A percentile compares a stretch with the other conserved stretches of the same genome.
Conservation (phyloP, 139 green algal genomes). For the Deuterostichococcus epilithicus region DNA sequence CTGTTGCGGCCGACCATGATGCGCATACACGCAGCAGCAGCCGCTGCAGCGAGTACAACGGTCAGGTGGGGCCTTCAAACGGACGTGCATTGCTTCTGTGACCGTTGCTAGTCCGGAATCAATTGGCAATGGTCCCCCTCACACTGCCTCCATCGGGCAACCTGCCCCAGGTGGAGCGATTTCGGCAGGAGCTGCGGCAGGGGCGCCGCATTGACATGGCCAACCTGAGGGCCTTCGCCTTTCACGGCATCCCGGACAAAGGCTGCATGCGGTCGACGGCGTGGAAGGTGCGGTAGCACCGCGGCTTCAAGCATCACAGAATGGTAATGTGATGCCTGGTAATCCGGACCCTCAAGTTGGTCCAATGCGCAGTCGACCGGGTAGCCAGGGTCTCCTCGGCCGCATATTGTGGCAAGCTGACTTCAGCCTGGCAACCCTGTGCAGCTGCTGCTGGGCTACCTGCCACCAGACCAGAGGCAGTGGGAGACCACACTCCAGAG, state of each 20-base stretch:
- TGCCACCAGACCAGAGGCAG: slow-evolving; percentile 58
- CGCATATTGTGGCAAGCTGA: not conserved
- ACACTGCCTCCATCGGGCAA: too few species aligned
- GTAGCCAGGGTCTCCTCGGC: too few species aligned
- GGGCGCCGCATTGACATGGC: slow-evolving; percentile 48
- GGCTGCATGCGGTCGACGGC: slow-evolving; percentile 57
- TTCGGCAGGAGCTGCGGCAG: slow-evolving; percentile 41
- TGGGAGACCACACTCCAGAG: slow-evolving; percentile 57
- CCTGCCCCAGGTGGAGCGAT: slow-evolving; percentile 26
- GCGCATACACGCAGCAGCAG: not conserved
- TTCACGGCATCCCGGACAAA: slow-evolving; percentile 68
- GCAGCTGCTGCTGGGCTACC: slow-evolving; percentile 80
- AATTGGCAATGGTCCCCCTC: too few species aligned
- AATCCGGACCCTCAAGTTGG: too few species aligned
- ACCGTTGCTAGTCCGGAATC: too few species aligned
- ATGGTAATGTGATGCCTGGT: not conserved
- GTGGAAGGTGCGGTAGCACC: slow-evolving; percentile 86
- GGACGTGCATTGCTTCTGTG: too few species aligned
- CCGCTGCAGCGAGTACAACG: not conserved
- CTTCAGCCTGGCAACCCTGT: not conserved
- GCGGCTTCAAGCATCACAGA: too few species aligned
- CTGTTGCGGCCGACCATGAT: not conserved
- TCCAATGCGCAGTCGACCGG: too few species aligned
- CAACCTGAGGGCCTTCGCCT: slow-evolving; percentile 50
- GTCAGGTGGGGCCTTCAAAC: not conserved